Percentiles rank a stretch among this genome's conserved stretches.
These are phyloP conservation scores for Umbelopsis isabellina DNA, from an alignment of 192 early-diverging fungal genomes.

Conservation along the genomic window DNA sequence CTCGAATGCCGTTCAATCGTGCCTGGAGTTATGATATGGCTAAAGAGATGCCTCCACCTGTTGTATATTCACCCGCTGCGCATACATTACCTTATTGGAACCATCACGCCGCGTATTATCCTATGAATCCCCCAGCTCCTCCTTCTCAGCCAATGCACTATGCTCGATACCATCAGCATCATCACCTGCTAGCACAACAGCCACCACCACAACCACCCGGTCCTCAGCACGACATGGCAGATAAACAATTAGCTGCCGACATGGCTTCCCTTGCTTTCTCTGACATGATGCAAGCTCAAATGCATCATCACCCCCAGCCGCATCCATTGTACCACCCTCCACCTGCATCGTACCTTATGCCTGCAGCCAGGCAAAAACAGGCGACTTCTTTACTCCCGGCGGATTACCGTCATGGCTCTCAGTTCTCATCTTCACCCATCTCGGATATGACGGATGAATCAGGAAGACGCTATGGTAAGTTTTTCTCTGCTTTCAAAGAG, in stretches of 20 bases:
- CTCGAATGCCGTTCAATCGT: conserved; percentile 33
- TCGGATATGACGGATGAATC: conserved; percentile 13
- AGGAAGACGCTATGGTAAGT: conserved; percentile 10
- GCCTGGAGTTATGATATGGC: conserved; percentile 40
- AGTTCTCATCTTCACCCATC: conserved; percentile 9
- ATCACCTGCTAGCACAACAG: not conserved
- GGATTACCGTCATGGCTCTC: conserved; percentile 5
- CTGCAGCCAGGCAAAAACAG: not conserved
- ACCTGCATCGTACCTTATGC: not conserved
- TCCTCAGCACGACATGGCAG: not conserved
- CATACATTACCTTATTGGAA: conserved; percentile 13
- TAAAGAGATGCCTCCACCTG: conserved; percentile 12
- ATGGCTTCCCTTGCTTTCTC: conserved; percentile 17
- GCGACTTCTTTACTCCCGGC: conserved; percentile 4
- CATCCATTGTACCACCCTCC: conserved; percentile 7
- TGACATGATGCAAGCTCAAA: conserved; percentile 18
- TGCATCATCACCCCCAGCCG: not conserved
- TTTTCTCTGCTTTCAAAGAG: not conserved
- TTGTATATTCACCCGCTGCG: conserved; percentile 17
- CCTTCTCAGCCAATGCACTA: conserved; percentile 1
- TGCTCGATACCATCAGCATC: not conserved
- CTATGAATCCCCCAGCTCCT: not conserved
- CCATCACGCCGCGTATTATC: conserved; percentile 1
- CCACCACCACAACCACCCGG: not conserved
- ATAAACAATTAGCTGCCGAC: not conserved